Evolutionary conservation across 2,329 filamentous ascomycete genomes (phyloP).

Genomic region (Verticillium longisporum): DNA sequence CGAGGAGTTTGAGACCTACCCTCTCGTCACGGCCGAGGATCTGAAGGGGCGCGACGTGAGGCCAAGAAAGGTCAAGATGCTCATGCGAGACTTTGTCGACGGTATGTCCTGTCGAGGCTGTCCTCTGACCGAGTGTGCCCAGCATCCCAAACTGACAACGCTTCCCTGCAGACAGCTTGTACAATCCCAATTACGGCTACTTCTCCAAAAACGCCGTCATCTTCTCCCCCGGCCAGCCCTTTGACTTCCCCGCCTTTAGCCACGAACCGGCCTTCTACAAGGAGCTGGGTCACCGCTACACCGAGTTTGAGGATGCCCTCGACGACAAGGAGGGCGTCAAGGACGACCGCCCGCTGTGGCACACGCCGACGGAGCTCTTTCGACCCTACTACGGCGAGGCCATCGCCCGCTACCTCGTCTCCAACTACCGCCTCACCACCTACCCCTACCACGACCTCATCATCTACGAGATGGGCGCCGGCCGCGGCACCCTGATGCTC

Average conservation of each 20-base stretch:
- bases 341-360: constrained; percentile 86
- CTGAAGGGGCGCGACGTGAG: constrained; percentile 66
- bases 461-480: constrained; percentile 98
- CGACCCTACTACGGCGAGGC: constrained; percentile 95
- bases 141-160: neutral
- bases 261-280: constrained; percentile 83
- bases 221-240: constrained; percentile 86
- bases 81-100: constrained; percentile 95
- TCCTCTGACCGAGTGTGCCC: neutral
- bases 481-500: constrained; percentile 94
- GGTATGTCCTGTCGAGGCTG: constrained; percentile 41
- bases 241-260: constrained; percentile 73
- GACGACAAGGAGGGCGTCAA: constrained; percentile 63
- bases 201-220: constrained; percentile 96
- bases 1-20: constrained; percentile 75
- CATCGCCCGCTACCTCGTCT: constrained; percentile 89
- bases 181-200: constrained; percentile 92
- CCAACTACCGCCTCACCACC: constrained; percentile 89
- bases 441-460: constrained; percentile 96
- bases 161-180: constrained; percentile 69
- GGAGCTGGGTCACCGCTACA: constrained; percentile 72
- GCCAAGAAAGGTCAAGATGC: constrained; percentile 88
- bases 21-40: constrained; percentile 76
- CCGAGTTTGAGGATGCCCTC: constrained; percentile 80
- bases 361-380: constrained; percentile 96